Evolutionary conservation across 768 basidiomycete genomes (phyloP), one percentile per base, ranked within the genome.

Genomic region (Daedaleopsis nitida): DNA sequence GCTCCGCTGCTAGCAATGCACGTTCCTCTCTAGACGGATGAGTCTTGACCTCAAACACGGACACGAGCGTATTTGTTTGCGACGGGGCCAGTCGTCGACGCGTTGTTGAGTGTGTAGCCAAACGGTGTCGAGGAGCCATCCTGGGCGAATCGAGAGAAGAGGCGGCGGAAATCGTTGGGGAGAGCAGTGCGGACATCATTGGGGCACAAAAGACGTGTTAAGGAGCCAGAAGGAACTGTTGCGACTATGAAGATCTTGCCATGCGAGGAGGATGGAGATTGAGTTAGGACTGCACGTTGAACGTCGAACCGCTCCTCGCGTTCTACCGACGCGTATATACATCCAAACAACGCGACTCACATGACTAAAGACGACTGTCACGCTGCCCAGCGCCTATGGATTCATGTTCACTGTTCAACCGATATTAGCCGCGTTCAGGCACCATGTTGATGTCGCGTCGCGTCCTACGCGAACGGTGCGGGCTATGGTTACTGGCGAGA

Each of bases 11-110:
- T 43, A 81, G 75, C 5, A 62, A 60, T 16, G 72, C 74, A 37
- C 80, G 78, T 61, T 80, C 77, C n/a, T 72, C 73, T 59, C 78
- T 74, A 12, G 78, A 72, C 8, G 80, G 80, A 53, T 81, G 80
- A 1, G 76, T 72, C 11, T 72, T 75, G 1, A 60, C 47, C 19
- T 75, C 67, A 58, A 79, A 81, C 9, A 77, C 34, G 1, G 69
- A 62, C 5, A 77, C 68, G 43, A 81, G 75, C 47, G 68, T 71
- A 39, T 69, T 55, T 11, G 76, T 67, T 55, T 81, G 78, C 5
- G 73, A 68, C 12, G 68, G 66, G 2, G 62, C 55, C 68, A 72
- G 65, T 4, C 71, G 66, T 54, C 59, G 65, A 44, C 68, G 62
- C 70, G 5, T 71, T 69, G 63, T 72, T 23, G 42, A 64, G 27